phyloP scores from a whole-genome alignment of 2,329 filamentous ascomycete genomes.

The Phialophora verrucosa region DNA sequence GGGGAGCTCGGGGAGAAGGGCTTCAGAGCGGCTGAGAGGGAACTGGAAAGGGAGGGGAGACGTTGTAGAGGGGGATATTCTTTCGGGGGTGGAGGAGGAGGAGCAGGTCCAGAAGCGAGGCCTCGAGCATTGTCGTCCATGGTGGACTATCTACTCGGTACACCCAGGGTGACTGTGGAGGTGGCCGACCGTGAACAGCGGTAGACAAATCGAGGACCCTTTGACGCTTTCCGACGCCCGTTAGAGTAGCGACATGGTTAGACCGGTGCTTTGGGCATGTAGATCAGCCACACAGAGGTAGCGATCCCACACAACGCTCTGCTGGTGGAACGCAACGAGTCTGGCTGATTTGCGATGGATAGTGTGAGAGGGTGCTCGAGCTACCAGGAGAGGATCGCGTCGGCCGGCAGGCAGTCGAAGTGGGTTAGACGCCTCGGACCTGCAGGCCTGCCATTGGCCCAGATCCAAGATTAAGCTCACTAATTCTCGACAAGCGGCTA shows the following conservation, averaged over 20 bases:
- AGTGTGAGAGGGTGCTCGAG: slow-evolving; percentile 10
- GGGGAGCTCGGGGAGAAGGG: slow-evolving; percentile 42
- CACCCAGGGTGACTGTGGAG: slow-evolving; percentile 16
- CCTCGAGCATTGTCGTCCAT: slow-evolving; percentile 30
- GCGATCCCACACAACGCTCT: slow-evolving; percentile 18
- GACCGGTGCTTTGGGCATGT: slow-evolving; percentile 12
- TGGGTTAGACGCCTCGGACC: slow-evolving; percentile 10
- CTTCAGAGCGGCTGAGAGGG: slow-evolving; percentile 26
- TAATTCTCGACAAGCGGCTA: slow-evolving; percentile 18
- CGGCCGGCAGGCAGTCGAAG: slow-evolving; percentile 7
- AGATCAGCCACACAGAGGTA: slow-evolving; percentile 37
- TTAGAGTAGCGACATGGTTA: slow-evolving; percentile 36
- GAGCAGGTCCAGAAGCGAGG: slow-evolving; percentile 32
- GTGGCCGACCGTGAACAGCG: slow-evolving; percentile 15
- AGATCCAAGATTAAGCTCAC: slow-evolving; percentile 14
- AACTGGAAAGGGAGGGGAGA: slow-evolving; percentile 29
- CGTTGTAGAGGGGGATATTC: slow-evolving; percentile 29
- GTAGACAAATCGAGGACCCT: slow-evolving; percentile 21
- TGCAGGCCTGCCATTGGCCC: slow-evolving; percentile 4
- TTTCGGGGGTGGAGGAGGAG: slow-evolving; percentile 32
- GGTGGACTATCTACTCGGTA: slow-evolving; percentile 1
- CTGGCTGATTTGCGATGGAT: slow-evolving; percentile 16
- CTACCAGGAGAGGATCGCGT: slow-evolving; percentile 12
- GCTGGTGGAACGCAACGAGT: slow-evolving; percentile 26
- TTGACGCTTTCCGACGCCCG: slow-evolving; percentile 35